phyloP scores from a whole-genome alignment of 371 early-diverging fungal genomes.

The Mortierella sp. region DNA sequence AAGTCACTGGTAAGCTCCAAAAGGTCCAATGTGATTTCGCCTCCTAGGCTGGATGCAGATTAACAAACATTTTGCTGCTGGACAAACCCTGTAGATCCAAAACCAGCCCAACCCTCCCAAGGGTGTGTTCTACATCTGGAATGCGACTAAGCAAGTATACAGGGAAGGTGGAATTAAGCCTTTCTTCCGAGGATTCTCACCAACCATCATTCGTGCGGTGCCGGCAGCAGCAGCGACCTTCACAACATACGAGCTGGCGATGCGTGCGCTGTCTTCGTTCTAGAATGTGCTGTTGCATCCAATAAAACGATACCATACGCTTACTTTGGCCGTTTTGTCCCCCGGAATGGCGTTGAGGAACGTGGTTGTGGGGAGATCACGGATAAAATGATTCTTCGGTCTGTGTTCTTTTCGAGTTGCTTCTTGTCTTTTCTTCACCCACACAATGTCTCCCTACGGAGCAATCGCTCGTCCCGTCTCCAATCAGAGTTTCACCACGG shows the following conservation, averaged over 20 bases:
- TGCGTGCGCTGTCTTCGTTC: conserved; percentile 55
- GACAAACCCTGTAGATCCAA: conserved; percentile 58
- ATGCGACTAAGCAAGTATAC: conserved; percentile 62
- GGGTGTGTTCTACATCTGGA: conserved; percentile 67
- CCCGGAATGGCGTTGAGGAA: not conserved
- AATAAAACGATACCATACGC: no score
- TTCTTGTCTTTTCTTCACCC: not conserved
- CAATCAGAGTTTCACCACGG: conserved; percentile 34
- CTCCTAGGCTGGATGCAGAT: no score
- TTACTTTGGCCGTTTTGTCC: conserved; percentile 4
- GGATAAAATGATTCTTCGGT: no score
- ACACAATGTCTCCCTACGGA: conserved; percentile 64
- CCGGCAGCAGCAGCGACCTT: conserved; percentile 85
- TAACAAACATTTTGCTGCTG: not conserved
- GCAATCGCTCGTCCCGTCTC: conserved; percentile 60
- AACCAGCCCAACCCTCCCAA: conserved; percentile 68
- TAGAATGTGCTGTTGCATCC: no score
- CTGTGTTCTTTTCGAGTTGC: not conserved
- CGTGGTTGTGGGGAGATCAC: not conserved
- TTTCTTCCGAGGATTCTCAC: conserved; percentile 72
- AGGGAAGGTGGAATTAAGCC: conserved; percentile 63
- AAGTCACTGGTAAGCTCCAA: conserved; percentile 74
- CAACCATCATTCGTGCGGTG: conserved; percentile 66
- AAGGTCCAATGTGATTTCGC: not conserved
- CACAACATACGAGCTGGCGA: conserved; percentile 78